Evolutionary conservation across 2,329 filamentous ascomycete genomes (phyloP).

Genomic region (Trichoderma polysporum): DNA sequence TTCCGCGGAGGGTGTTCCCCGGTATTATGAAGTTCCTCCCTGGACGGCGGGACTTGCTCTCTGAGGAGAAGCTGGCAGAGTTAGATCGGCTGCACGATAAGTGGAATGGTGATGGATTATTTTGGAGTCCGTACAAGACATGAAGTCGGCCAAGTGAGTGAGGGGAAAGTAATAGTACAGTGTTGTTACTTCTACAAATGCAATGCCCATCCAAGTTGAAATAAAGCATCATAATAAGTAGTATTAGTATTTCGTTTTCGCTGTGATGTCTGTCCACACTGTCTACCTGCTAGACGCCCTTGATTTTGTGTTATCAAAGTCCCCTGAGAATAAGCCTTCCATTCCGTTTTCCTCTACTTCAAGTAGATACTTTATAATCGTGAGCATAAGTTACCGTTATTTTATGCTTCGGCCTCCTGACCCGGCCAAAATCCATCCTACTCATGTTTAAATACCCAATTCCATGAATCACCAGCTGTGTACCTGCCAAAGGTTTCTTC

Average conservation of each 20-base stretch:
- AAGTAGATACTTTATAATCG: neutral
- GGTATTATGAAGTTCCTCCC: slow-evolving; percentile 28
- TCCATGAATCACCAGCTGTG: neutral
- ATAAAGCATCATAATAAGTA: neutral
- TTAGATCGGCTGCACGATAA: slow-evolving; percentile 25
- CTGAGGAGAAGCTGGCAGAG: slow-evolving; percentile 21
- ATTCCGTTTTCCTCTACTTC: neutral
- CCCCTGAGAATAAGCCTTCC: neutral
- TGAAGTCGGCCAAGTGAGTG: neutral
- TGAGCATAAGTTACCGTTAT: neutral
- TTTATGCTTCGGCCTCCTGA: neutral
- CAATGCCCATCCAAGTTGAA: neutral
- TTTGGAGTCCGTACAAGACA: slow-evolving; percentile 30
- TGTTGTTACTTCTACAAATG: neutral
- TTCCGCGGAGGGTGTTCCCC: slow-evolving; percentile 21
- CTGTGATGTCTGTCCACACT: neutral
- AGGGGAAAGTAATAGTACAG: neutral
- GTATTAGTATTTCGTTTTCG: neutral
- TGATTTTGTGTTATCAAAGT: neutral
- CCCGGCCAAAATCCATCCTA: neutral
- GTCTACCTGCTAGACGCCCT: neutral
- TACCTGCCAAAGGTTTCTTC: neutral
- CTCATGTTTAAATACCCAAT: slow-evolving; percentile 7
- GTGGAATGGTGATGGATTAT: slow-evolving; percentile 30
- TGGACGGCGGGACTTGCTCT: slow-evolving; percentile 26